phyloP scores from a whole-genome alignment of 2,329 filamentous ascomycete species.

The Penicillium sp. region DNA sequence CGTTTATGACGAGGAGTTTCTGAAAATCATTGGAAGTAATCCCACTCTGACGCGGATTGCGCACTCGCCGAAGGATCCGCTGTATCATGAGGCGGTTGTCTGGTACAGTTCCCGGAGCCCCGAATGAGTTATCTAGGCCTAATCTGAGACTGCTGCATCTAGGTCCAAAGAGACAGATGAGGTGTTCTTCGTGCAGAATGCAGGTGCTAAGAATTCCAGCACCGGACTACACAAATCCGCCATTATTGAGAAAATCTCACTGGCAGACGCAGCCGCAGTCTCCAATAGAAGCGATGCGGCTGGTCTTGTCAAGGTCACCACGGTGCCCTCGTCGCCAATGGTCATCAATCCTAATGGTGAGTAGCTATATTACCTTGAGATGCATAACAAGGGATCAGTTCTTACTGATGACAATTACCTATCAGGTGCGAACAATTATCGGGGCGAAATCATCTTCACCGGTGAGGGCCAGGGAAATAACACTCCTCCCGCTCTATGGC shows the following conservation, averaged over 20 bases:
- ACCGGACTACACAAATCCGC: constrained; percentile 12
- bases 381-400: not conserved
- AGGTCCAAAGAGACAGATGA: constrained; percentile 18
- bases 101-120: not conserved
- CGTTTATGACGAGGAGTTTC: not conserved
- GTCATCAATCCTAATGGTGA: not conserved
- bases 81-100: not conserved
- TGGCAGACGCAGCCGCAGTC: not conserved
- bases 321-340: constrained; percentile 1
- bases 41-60: not conserved
- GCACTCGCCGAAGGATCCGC: not conserved
- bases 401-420: not conserved
- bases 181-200: constrained; percentile 24
- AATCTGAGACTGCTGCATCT: not conserved
- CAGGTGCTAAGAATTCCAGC: constrained; percentile 13
- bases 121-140: not conserved
- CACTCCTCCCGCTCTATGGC: constrained; percentile 16
- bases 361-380: not conserved
- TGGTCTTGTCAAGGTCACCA: not conserved
- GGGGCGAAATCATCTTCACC: constrained; percentile 3
- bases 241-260: constrained; percentile 12
- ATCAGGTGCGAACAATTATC: not conserved
- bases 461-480: constrained; percentile 20
- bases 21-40: not conserved
- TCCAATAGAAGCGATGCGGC: not conserved